Evolutionary conservation across 2,329 filamentous ascomycete genomes (phyloP).

Genomic region (Phaeosphaeria sp.): DNA sequence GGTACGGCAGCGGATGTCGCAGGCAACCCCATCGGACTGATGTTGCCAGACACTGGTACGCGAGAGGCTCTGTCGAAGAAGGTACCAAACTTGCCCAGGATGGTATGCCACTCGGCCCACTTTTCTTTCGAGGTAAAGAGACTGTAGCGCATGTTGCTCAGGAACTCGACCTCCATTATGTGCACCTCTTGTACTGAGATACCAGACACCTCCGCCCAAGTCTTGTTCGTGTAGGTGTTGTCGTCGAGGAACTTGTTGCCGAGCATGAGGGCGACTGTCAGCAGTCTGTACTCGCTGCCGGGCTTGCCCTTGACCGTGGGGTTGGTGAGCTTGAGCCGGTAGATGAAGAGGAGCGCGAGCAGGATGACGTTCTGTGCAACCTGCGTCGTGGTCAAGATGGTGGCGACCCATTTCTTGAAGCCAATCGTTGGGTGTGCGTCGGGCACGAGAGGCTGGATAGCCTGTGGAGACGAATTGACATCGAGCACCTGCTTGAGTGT

Average conservation of each 20-base stretch:
- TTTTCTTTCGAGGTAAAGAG: slow-evolving; percentile 84
- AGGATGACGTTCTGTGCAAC: slow-evolving; percentile 96
- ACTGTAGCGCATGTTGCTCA: slow-evolving; percentile 98
- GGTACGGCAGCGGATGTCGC: slow-evolving; percentile 49
- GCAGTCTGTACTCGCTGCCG: slow-evolving; percentile 89
- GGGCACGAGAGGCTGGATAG: slow-evolving; percentile 65
- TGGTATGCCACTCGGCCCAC: slow-evolving; percentile 87
- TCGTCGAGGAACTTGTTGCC: slow-evolving; percentile 99
- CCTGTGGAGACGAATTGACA: slow-evolving; percentile 51
- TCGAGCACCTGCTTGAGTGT: slow-evolving; percentile 78
- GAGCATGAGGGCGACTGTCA: slow-evolving; percentile 96
- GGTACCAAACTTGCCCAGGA: slow-evolving; percentile 80
- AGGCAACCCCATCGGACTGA: slow-evolving; percentile 42
- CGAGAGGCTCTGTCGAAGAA: slow-evolving; percentile 77
- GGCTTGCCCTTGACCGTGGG: slow-evolving; percentile 87
- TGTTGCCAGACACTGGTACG: slow-evolving; percentile 50
- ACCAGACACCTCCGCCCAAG: slow-evolving; percentile 96
- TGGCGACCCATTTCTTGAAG: slow-evolving; percentile 93
- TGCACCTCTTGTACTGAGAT: slow-evolving; percentile 96
- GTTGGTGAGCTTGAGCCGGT: slow-evolving; percentile 89
- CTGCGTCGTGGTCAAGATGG: slow-evolving; percentile 89
- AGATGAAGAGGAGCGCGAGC: slow-evolving; percentile 88
- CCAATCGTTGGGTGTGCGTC: slow-evolving; percentile 79
- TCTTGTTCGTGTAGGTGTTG: slow-evolving; percentile 99
- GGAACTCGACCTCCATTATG: slow-evolving; percentile 99